A percentile compares a stretch with the other conserved stretches of the same genome.
These are phyloP conservation scores for Saturnispora kantuleensis DNA, from an alignment of 805 yeast genomes.

Conservation along the genomic window DNA sequence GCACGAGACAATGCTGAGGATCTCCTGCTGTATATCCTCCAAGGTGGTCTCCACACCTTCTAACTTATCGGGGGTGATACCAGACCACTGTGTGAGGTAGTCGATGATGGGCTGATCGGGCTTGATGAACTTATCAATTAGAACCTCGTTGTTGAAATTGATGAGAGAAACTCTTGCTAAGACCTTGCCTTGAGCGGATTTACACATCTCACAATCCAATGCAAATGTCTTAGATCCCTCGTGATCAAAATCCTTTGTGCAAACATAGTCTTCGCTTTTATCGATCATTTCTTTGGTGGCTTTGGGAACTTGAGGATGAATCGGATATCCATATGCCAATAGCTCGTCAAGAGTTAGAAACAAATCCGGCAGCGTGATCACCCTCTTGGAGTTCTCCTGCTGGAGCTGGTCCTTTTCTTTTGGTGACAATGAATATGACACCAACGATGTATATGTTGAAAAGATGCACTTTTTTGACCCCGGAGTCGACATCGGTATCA, in stretches of 20 bases:
- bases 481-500: slow-evolving; percentile 49
- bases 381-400: slow-evolving; percentile 26
- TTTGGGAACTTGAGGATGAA: slow-evolving; percentile 35
- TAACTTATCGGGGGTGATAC: slow-evolving; percentile 68
- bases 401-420: slow-evolving; percentile 39
- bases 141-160: slow-evolving; percentile 46
- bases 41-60: slow-evolving; percentile 52
- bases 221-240: slow-evolving; percentile 63
- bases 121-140: slow-evolving; percentile 67
- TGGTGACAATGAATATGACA: slow-evolving; percentile 46
- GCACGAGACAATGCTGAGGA: slow-evolving; percentile 39
- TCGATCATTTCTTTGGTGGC: slow-evolving; percentile 14
- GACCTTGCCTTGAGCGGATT: slow-evolving; percentile 49
- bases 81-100: slow-evolving; percentile 77
- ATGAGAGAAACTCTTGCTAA: slow-evolving; percentile 72
- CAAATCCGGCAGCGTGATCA: slow-evolving; percentile 43
- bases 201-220: slow-evolving; percentile 91
- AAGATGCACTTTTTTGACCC: slow-evolving; percentile 50
- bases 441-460: slow-evolving; percentile 45
- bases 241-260: slow-evolving; percentile 43
- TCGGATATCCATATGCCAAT: slow-evolving; percentile 39
- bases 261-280: slow-evolving; percentile 35
- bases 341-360: slow-evolving; percentile 41
- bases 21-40: slow-evolving; percentile 52
- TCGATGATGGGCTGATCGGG: slow-evolving; percentile 69